A percentile compares a stretch with the other conserved stretches of the same genome.
These are phyloP conservation scores for Eucalyptus curtisii DNA, from an alignment of 345 rosid species.

Conservation along the genomic window DNA sequence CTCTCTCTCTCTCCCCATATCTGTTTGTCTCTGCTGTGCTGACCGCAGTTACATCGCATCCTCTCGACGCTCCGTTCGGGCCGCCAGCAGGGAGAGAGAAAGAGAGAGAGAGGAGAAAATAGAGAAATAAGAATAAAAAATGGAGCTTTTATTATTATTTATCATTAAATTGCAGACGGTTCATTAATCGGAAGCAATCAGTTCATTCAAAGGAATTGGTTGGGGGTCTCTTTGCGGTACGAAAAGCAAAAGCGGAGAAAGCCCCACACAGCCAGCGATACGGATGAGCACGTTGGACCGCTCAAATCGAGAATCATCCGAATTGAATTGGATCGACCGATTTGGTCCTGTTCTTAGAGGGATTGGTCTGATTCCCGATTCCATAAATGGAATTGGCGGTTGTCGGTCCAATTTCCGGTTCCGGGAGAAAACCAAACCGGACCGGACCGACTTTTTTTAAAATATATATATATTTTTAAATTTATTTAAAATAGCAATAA, in stretches of 20 bases:
- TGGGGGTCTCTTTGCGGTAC: background rate
- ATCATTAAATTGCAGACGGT: no score
- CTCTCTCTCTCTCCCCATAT: no score
- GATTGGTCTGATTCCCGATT: accelerated
- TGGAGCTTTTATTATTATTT: no score
- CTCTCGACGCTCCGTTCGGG: background rate
- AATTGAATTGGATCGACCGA: accelerated
- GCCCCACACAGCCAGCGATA: background rate
- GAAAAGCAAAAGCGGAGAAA: background rate
- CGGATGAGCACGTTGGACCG: no score
- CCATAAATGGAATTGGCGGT: accelerated
- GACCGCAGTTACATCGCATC: background rate
- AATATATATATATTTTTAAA: no score
- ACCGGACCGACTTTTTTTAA: accelerated
- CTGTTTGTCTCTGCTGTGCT: background rate
- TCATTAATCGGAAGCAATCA: no score
- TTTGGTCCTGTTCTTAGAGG: accelerated
- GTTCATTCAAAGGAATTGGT: no score
- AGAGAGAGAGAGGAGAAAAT: background rate
- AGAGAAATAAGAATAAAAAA: background rate
- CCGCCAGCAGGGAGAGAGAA: no score
- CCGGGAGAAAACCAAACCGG: accelerated
- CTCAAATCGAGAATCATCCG: no score
- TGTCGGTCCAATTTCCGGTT: accelerated
- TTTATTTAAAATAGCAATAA: no score